Conservation (phyloP, 140 eudicot species). For the Flaveria floridana region DNA sequence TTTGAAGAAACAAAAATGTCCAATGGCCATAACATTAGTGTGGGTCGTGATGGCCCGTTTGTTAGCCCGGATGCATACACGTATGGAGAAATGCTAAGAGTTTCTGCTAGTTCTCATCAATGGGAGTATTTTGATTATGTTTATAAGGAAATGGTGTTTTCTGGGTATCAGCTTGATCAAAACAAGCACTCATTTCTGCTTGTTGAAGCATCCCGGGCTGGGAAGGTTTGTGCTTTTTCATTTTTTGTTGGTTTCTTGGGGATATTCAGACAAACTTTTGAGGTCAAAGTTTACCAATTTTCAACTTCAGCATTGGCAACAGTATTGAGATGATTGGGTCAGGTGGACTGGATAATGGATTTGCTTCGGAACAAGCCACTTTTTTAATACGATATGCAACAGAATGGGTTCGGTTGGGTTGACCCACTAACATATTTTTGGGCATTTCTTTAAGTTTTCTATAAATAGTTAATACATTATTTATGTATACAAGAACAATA, state of each 20-base stretch:
- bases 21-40: constrained; percentile 31
- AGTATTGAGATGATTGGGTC: background rate
- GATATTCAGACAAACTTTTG: background rate
- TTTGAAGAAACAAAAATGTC: constrained; percentile 58
- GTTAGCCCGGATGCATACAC: constrained; percentile 63
- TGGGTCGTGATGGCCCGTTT: constrained; percentile 39
- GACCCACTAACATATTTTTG: background rate
- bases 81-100: constrained; percentile 70
- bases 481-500: background rate
- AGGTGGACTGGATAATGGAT: no score
- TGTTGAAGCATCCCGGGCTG: constrained; percentile 84
- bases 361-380: no score
- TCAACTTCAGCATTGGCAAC: background rate
- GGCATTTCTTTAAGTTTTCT: background rate
- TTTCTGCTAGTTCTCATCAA: constrained; percentile 73
- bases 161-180: constrained; percentile 74
- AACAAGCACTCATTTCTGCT: constrained; percentile 49
- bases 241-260: background rate
- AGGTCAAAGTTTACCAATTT: background rate
- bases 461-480: background rate
- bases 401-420: no score
- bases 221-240: constrained; percentile 57
- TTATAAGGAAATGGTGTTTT: constrained; percentile 81
- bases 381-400: no score
- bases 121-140: constrained; percentile 94